Evolutionary conservation across 768 basidiomycete genomes (phyloP).

Genomic region (Lactarius trivialis): DNA sequence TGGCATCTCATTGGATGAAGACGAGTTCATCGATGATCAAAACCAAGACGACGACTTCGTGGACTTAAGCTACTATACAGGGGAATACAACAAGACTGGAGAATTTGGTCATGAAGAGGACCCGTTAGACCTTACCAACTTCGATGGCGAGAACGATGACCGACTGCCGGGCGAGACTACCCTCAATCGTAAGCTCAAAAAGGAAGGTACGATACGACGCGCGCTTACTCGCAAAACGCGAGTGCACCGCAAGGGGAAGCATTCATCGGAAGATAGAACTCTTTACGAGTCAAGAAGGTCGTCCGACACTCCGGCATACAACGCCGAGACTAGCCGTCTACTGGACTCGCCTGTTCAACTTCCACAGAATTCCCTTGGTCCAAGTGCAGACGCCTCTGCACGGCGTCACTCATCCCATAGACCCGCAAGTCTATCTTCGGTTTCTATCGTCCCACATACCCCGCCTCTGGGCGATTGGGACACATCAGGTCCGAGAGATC

Average conservation of each 20-base stretch:
- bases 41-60: slow-evolving; percentile 29
- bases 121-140: slow-evolving; percentile 64
- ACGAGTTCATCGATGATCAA: slow-evolving; percentile 3
- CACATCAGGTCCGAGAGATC: neutral
- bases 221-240: slow-evolving; percentile 35
- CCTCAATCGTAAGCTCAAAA: slow-evolving; percentile 47
- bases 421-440: neutral
- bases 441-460: too few species aligned
- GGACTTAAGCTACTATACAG: slow-evolving; percentile 40
- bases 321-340: neutral
- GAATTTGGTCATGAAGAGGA: slow-evolving; percentile 40
- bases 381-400: neutral
- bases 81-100: slow-evolving; percentile 33
- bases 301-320: neutral
- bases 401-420: neutral
- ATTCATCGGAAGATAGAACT: neutral
- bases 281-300: neutral
- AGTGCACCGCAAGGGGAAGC: slow-evolving; percentile 16
- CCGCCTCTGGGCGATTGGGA: neutral
- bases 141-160: slow-evolving; percentile 67
- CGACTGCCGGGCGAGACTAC: slow-evolving; percentile 48
- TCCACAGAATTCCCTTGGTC: neutral
- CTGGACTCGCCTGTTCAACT: neutral
- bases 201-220: slow-evolving; percentile 56
- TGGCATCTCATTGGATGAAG: slow-evolving; percentile 5